Conservation (phyloP, 2,329 filamentous ascomycete species). For the Claviceps digitariae region DNA sequence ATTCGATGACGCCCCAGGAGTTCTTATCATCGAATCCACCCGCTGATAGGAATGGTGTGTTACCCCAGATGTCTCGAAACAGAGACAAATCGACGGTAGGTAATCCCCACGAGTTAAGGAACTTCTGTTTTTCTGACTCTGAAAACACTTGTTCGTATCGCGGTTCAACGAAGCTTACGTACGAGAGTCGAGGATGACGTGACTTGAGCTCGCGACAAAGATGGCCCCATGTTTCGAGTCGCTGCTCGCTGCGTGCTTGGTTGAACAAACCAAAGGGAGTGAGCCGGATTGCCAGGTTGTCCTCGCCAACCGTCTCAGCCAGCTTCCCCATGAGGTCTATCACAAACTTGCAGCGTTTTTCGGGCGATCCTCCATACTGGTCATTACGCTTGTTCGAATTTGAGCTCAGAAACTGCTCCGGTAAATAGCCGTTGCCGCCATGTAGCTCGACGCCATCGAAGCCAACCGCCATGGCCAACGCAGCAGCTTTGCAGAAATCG, state of each 20-base stretch:
- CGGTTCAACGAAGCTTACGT: conserved; percentile 43
- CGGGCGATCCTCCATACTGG: conserved; percentile 19
- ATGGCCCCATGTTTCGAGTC: conserved; percentile 38
- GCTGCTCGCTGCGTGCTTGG: conserved; percentile 33
- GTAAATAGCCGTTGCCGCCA: conserved; percentile 25
- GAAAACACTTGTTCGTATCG: conserved; percentile 39
- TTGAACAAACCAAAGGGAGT: conserved; percentile 38
- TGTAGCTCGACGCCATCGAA: conserved; percentile 33
- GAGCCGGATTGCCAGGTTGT: conserved; percentile 31
- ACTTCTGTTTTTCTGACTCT: conserved; percentile 32
- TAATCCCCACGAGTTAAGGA: conserved; percentile 34
- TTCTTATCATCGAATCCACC: conserved; percentile 40
- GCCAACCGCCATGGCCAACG: conserved; percentile 37
- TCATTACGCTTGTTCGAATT: conserved; percentile 24
- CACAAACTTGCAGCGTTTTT: conserved; percentile 33
- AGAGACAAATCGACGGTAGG: conserved; percentile 27
- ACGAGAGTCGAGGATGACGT: conserved; percentile 29
- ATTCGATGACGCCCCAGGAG: conserved; percentile 27
- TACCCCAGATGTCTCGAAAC: conserved; percentile 37
- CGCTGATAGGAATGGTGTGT: conserved; percentile 40
- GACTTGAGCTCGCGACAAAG: conserved; percentile 35
- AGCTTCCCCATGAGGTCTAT: conserved; percentile 38
- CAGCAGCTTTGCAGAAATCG: conserved; percentile 18
- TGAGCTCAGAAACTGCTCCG: conserved; percentile 25
- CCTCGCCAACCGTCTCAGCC: conserved; percentile 28